phyloP scores from a whole-genome alignment of 495 filamentous ascomycete species.

The Talaromyces wortmannii region DNA sequence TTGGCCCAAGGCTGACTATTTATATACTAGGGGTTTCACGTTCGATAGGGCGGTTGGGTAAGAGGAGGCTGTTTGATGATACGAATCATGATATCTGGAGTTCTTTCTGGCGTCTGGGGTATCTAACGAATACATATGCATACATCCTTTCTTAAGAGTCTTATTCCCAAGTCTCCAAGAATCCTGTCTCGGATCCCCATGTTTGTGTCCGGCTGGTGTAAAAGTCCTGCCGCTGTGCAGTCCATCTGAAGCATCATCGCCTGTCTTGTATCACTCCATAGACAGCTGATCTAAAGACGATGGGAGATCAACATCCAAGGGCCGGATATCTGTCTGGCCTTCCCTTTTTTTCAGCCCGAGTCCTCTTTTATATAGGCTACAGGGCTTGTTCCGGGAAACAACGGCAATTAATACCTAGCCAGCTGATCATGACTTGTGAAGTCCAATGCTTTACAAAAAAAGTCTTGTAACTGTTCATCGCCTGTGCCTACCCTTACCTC shows the following conservation, averaged over 20 bases:
- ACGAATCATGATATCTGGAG: not conserved
- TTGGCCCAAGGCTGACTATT: too few species aligned
- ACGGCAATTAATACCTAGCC: not conserved
- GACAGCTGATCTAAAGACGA: slow-evolving; percentile 70
- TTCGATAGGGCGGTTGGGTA: not conserved
- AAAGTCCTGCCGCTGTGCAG: not conserved
- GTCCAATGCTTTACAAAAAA: not conserved
- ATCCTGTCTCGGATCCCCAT: too few species aligned
- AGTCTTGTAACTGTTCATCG: not conserved
- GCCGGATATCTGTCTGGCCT: not conserved
- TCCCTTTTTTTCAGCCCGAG: slow-evolving; percentile 27
- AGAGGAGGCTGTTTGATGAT: not conserved
- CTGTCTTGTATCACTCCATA: slow-evolving; percentile 43
- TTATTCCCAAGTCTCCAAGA: not conserved
- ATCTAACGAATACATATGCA: not conserved
- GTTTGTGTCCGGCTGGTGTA: too few species aligned
- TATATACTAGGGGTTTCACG: not conserved
- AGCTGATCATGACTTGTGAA: too few species aligned
- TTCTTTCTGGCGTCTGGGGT: not conserved
- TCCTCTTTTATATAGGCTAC: slow-evolving; percentile 15
- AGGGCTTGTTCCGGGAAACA: slow-evolving; percentile 28
- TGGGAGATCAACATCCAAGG: slow-evolving; percentile 50
- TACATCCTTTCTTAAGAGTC: not conserved
- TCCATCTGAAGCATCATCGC: slow-evolving; percentile 66
- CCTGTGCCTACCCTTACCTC: slow-evolving; percentile 19